Evolutionary conservation across 768 basidiomycete genomes (phyloP), one percentile per base, ranked within the genome.

Genomic region (Hericium alpestre): DNA sequence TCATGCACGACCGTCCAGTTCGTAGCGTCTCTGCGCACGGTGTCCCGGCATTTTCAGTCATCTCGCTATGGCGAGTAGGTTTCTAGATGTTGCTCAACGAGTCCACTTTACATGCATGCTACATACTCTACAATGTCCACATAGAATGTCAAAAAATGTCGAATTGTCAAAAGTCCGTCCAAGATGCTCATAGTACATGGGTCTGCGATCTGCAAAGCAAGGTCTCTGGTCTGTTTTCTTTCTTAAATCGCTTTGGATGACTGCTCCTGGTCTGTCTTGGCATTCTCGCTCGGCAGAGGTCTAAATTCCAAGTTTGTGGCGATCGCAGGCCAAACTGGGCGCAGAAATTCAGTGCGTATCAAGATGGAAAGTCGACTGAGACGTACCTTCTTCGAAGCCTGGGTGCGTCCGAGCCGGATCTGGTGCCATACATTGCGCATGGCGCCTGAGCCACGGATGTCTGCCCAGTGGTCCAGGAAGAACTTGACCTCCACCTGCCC

Each of bases 391-490:
- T 71, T 92, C 91, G 65, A 92, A 93, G 1, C 91, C 90, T 16
- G 89, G 86, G 66, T 92, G 87, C 38, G 77, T 47, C 91, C 91
- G 51, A 81, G 76, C 56, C 92, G 76, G 43, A 94, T 91, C 69
- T 92, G 88, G 56, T 83, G 79, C 87, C 90, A 93, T 4, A 93
- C 86, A 60, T 77, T 79, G 55, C 79, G 79, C 89, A 93, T 90
- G 12, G 86, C 79, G 16, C 85, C 82, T n/a, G 87, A 89, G n/a
- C 79, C 71, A 43, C 89, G 84, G 55, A 94, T 90, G 32, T 89
- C 85, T 40, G 77, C 71, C 91, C 91, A 94, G 64, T 92, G 83
- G 43, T 80, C 76, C 49, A 92, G 71, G 74, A 92, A 92, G 72
- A 80, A 90, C 38, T 80, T 79, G 15, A 93, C 78, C 68, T 93